Evolutionary conservation across 768 basidiomycete species (phyloP).

Genomic region (Trametes sanguinea): DNA sequence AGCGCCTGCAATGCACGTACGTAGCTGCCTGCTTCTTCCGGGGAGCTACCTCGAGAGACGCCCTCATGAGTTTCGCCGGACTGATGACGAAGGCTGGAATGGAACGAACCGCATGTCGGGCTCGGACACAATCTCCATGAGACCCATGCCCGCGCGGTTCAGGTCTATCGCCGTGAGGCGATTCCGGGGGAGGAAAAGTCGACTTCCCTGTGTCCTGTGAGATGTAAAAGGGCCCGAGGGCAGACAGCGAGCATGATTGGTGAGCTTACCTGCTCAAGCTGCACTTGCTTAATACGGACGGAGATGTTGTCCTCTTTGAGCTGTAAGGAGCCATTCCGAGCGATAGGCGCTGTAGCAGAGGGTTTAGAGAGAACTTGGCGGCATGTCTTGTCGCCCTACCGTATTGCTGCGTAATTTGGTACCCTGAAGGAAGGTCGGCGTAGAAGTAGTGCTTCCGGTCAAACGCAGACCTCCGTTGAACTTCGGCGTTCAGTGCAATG

Average conservation of each 20-base stretch:
- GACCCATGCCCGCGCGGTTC: conserved; percentile 84
- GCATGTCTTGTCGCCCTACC: conserved; percentile 74
- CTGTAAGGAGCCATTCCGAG: conserved; percentile 60
- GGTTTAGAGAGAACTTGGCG: conserved; percentile 29
- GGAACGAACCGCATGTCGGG: conserved; percentile 73
- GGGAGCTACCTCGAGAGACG: conserved; percentile 45
- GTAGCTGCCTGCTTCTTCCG: conserved; percentile 90
- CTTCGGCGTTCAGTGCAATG: conserved; percentile 64
- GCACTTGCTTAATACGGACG: conserved; percentile 92
- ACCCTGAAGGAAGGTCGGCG: conserved; percentile 89
- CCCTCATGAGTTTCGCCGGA: conserved; percentile 57
- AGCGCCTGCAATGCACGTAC: conserved; percentile 81
- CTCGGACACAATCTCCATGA: conserved; percentile 96
- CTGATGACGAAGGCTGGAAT: conserved; percentile 45
- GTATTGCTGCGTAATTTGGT: conserved; percentile 97
- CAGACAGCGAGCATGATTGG: background rate
- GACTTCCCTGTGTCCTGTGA: conserved; percentile 92
- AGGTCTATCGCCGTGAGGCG: conserved; percentile 72
- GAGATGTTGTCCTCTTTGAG: conserved; percentile 42
- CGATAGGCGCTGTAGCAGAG: conserved; percentile 72
- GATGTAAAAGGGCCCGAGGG: conserved; percentile 10
- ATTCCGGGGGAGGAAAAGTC: conserved; percentile 53
- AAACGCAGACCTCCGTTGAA: conserved; percentile 77
- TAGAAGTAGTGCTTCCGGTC: conserved; percentile 99
- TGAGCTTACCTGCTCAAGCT: conserved; percentile 85